Evolutionary conservation across 305 asterid genomes (phyloP).

Genomic region (Fraxinus xanthoxyloides): DNA sequence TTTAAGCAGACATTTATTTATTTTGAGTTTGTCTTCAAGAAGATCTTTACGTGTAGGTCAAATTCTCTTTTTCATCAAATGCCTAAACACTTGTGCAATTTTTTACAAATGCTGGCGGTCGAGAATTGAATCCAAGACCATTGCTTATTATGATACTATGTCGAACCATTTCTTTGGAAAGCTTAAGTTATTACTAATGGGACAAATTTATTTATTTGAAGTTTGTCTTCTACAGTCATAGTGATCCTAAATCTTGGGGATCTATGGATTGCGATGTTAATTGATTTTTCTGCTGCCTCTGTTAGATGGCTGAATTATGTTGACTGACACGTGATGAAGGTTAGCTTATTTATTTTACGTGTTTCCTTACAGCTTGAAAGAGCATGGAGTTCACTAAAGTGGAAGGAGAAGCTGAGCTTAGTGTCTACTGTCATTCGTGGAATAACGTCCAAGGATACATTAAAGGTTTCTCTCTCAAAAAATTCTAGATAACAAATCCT

Average conservation of each 20-base stretch:
- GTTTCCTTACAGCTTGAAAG: slow-evolving; percentile 72
- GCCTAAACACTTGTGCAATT: neutral
- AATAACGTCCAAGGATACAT: slow-evolving; percentile 44
- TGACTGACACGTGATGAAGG: neutral
- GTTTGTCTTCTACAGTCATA: neutral
- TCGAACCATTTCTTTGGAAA: neutral
- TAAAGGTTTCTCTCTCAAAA: slow-evolving; percentile 38
- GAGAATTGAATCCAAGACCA: neutral
- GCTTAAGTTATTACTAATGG: neutral
- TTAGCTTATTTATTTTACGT: neutral
- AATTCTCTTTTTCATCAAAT: neutral
- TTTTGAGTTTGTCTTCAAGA: neutral
- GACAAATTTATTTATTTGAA: neutral
- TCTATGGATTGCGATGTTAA: neutral
- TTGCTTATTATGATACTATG: neutral
- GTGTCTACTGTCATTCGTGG: slow-evolving; percentile 56
- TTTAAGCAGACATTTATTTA: neutral
- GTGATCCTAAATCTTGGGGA: neutral
- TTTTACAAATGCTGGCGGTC: neutral
- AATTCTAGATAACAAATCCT: slow-evolving; percentile 1
- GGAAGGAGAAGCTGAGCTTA: slow-evolving; percentile 75
- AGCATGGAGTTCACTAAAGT: slow-evolving; percentile 77
- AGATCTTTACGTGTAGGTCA: neutral
- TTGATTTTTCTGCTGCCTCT: slow-evolving; percentile 5
- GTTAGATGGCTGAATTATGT: slow-evolving; percentile 14